Percentiles rank a stretch among this genome's conserved stretches.
phyloP scores from a whole-genome alignment of 106 monocot genomes.

The Platanthera guangdongensis region DNA sequence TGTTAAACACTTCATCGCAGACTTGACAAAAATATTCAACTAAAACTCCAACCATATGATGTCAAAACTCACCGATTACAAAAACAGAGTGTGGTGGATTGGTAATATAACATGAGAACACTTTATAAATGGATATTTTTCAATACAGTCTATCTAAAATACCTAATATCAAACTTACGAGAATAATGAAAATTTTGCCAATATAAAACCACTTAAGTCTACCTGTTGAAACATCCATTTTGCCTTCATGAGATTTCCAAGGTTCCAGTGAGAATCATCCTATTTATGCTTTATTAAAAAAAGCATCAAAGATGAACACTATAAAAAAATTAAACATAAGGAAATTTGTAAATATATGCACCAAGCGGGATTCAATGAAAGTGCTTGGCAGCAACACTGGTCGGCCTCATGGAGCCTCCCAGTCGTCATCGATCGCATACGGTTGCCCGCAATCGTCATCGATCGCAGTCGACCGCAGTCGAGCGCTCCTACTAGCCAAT shows the following conservation, averaged over 20 bases:
- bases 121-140: background rate
- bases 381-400: conserved; percentile 86
- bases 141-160: background rate
- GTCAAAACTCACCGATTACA: no score
- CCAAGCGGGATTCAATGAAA: conserved; percentile 74
- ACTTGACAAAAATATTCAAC: no score
- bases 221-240: conserved; percentile 86
- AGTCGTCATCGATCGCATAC: no score
- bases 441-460: no score
- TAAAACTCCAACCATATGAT: no score
- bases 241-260: conserved; percentile 91
- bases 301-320: background rate
- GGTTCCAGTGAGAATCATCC: conserved; percentile 97
- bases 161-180: background rate
- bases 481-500: no score
- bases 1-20: no score
- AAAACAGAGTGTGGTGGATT: no score
- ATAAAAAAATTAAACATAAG: background rate
- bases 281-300: conserved; percentile 4
- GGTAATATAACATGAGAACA: background rate
- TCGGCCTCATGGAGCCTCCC: conserved; percentile 82
- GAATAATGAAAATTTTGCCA: no score
- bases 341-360: conserved; percentile 8
- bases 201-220: background rate
- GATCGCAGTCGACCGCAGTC: no score